Evolutionary conservation across 2,329 filamentous ascomycete genomes (phyloP).

Genomic region (Ascocoryne sarcoides): DNA sequence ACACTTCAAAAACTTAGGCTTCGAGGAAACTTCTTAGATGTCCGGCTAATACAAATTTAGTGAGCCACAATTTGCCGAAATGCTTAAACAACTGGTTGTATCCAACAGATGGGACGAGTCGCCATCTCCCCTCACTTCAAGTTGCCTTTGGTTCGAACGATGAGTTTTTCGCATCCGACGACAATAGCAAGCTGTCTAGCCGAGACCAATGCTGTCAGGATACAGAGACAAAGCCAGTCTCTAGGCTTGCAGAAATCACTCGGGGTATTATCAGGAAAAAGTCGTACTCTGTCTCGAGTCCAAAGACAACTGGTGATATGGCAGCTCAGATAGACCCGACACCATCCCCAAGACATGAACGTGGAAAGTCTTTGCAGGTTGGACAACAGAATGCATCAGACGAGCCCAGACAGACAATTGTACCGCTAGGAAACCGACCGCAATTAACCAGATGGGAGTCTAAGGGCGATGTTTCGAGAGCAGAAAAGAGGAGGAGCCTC

Average conservation of each 20-base stretch:
- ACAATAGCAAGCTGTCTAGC: constrained; percentile 14
- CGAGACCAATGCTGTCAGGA: constrained; percentile 7
- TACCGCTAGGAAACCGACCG: neutral
- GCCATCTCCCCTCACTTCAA: constrained; percentile 15
- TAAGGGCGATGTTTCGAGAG: neutral
- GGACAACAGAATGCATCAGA: neutral
- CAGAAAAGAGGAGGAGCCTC: neutral
- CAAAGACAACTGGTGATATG: neutral
- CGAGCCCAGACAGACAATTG: neutral
- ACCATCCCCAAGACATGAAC: neutral
- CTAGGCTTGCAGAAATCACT: neutral
- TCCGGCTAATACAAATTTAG: constrained; percentile 1
- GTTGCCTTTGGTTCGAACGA: constrained; percentile 18
- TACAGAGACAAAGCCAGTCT: neutral
- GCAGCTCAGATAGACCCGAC: neutral
- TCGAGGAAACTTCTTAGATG: neutral
- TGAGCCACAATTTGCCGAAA: constrained; percentile 12
- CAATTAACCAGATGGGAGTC: neutral
- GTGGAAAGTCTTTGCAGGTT: neutral
- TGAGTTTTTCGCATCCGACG: constrained; percentile 19
- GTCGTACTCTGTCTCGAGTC: neutral
- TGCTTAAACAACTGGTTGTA: constrained; percentile 14
- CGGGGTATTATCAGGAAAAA: neutral
- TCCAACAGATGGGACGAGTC: constrained; percentile 6
- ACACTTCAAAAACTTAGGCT: neutral